Evolutionary conservation across 2,329 filamentous ascomycete species (phyloP), one percentile per base, ranked within the genome.

Genomic region (Xylariaceae sp.): DNA sequence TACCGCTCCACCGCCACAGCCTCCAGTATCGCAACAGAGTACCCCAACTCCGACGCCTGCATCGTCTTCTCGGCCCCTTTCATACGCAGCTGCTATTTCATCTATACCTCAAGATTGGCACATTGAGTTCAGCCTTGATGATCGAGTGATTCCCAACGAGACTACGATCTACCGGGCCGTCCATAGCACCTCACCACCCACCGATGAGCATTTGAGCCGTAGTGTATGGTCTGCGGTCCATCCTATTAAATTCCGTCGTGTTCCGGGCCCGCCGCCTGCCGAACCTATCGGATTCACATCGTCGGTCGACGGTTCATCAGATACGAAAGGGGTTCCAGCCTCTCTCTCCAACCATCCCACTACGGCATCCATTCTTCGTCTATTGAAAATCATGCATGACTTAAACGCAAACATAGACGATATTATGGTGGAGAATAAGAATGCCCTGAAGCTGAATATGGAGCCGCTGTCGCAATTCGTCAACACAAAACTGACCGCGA

Each of bases 401-500:
- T 80, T 99, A 62, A 99, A 98, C 68, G 88, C 91, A 29, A 96
- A 97, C 59, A 84, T 97, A 16, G 93, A 97, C 64, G 93, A 98
- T 70, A 89, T 98, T 3, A 74, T 97, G 59, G 84, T 89, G 2
- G 89, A 93, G 59, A 89, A 89, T 66, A 89, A 89, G 67, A 86
- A 87, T 50, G 77, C 83, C 2, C 75, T 89, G 56, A 87, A 85
- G 59, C 78, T 96, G 23, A 90, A 90, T 48, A 82, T 88, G 1
- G 93, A 98, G 73, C 90, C 93, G 0, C 75, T 96, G 45, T 89
- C 93, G 2, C 93, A 98, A 65, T 99, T 99, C 67, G 95, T 99
- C 75, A 99, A 99, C 70, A 97, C 95, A 0, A 99, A 99, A 73
- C 83, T 99, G 40, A 99, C 95, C 0, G 96, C 95, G 1, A 99